Conservation (phyloP, 2,329 filamentous ascomycete genomes). For the Peltaster fructicola region DNA sequence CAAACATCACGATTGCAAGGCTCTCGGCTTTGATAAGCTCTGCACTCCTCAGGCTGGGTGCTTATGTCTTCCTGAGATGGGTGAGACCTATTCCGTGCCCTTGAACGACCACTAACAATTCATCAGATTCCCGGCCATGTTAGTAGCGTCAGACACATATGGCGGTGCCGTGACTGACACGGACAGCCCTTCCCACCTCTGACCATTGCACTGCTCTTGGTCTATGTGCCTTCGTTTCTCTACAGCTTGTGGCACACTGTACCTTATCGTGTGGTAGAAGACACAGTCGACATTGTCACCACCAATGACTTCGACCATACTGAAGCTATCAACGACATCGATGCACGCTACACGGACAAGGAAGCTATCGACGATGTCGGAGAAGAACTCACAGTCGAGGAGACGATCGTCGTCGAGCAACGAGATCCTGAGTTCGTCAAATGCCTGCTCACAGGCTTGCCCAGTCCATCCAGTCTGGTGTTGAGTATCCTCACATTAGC, state of each 20-base stretch:
- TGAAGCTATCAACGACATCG: constrained; percentile 6
- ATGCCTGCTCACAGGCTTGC: constrained; percentile 58
- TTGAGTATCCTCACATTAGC: constrained; percentile 38
- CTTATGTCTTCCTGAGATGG: constrained; percentile 21
- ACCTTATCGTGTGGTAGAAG: constrained; percentile 17
- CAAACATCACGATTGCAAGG: too few relatives aligned
- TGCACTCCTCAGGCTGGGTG: constrained; percentile 9
- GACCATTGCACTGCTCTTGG: constrained; percentile 22
- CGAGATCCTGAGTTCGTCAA: constrained; percentile 39
- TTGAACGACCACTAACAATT: constrained; percentile 4
- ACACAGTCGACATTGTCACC: constrained; percentile 21
- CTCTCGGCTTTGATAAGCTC: too few relatives aligned
- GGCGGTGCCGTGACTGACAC: constrained; percentile 5
- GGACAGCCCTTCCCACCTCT: constrained; percentile 16
- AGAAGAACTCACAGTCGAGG: constrained; percentile 40
- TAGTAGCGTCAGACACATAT: constrained; percentile 4
- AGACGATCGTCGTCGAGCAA: constrained; percentile 43
- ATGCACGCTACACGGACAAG: constrained; percentile 12
- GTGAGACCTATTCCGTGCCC: constrained; percentile 8
- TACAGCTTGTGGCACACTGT: constrained; percentile 15
- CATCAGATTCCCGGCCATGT: constrained; percentile 21
- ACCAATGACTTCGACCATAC: constrained; percentile 13
- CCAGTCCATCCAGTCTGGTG: constrained; percentile 49
- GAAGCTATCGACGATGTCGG: constrained; percentile 23
- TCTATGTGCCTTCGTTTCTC: constrained; percentile 28